Evolutionary conservation across 805 yeast species (phyloP), one percentile per base, ranked within the genome.

Genomic region (Clavispora santaluciae): DNA sequence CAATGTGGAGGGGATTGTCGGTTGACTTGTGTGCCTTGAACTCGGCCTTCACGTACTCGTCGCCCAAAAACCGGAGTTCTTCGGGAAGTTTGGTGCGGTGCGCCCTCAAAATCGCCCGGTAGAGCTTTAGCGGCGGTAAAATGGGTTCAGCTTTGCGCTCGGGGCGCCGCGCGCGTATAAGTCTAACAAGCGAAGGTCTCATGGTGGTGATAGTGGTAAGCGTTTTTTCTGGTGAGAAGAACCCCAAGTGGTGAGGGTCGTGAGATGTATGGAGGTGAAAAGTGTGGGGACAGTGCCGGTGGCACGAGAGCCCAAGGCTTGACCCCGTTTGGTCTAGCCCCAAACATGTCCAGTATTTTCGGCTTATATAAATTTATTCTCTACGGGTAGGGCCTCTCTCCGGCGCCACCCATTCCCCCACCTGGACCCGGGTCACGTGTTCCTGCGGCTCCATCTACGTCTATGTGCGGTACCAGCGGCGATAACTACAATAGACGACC

Each of bases 1-100:
- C 89, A 24, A 93, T 88, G 56, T 91, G 95, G 18, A 88, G 71
- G 3, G 99, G 98, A 60, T 93, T 89, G 49, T 88, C 96, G 6
- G 83, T 75, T 36, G 69, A 63, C 44, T 80, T 76, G 64, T 93
- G 99, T 6, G 90, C 83, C 53, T 81, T 79, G 69, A 93, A 93
- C 65, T 93, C 99, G 25, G 82, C 77, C 57, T 81, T 85, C 38
- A 91, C 96, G 59, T 93, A 93, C 50, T 79, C 73, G 61, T 93
- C 96, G 4, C 99, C 99, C 17, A 93, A 70, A 39, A 79, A 74
- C 43, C 95, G 73, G 45, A 84, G 83, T 36, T 79, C 79, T 3
- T 66, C 61, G 0, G 90, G 87, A n/a, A 93, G 71, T 60, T 69
- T 49, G 68, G 64, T 63, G 20, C 48, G 45, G 45, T 93, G 97